Evolutionary conservation across 371 early-diverging fungal species (phyloP), one percentile per base, ranked within the genome.

Genomic region (Batkoa obscura): DNA sequence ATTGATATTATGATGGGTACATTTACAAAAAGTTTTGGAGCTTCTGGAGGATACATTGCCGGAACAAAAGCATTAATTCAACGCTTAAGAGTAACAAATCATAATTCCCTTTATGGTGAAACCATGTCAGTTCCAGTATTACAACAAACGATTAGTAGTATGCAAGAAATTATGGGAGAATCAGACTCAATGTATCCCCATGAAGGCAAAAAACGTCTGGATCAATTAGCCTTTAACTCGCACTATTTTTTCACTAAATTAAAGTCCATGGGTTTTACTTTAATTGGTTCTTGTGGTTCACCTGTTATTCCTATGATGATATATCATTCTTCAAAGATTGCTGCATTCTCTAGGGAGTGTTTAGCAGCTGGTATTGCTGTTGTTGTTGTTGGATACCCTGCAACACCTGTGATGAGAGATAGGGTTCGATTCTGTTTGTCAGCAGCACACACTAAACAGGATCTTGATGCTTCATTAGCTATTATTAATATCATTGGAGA

Each of bases 1-100:
- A 81, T 99, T 35, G 99, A 99, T 65, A 80, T 99, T 58, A 67
- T 95, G 39, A 99, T 99, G 99, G 99, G 99, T 12, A 99, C 99
- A 3, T 98, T 98, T 65, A 98, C 99, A 34, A 99, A 99, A 72
- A 91, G 92, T 43, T 99, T 99, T 79, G 98, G 98, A 62, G 94
- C 96, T 35, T 89, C 94, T 50, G 99, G 99, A 60, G 98, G 99
- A 17, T 98, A 96, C 66, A 92, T 98, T 67, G 88, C 93, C 41
- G 90, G 84, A 12, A 68, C 69, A 59, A 75, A 80, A 65, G 70
- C 72, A 23, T 65, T 98, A 34, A 80, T 99, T 56, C 81, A 90
- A 66, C 78, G 85, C 68, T 60, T 99, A 56, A 80, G 93, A 43
- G 63, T 86, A 36, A 68, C 68, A 47, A 81, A 81, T 60, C 90